Evolutionary conservation across 2,329 filamentous ascomycete genomes (phyloP), one percentile per base, ranked within the genome.

Genomic region (Ophiocordyceps camponoti-saundersi): DNA sequence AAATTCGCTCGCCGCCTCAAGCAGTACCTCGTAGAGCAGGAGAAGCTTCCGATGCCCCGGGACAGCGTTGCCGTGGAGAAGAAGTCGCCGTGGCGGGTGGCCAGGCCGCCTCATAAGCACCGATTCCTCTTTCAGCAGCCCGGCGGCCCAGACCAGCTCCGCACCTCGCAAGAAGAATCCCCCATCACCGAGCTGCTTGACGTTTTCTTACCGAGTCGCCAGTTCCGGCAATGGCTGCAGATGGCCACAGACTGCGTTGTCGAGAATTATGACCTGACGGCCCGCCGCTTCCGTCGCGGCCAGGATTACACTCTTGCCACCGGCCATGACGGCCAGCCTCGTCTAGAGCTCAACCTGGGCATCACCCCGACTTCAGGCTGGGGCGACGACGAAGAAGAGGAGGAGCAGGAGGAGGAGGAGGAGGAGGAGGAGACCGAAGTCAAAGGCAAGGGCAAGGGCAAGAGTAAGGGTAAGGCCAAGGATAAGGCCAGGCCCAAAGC

Each of bases 291-390:
- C 71, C 79, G 92, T 10, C 79, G 79, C 44, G 87, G 92, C 6
- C 66, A 80, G 51, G 92, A 98, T 65, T 98, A 98, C 61, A 94
- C 90, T 3, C 77, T 98, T 20, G 92, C 92, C 2, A 95, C 85
- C 20, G 81, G 84, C 21, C 87, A 94, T 59, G 82, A 78, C 34
- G 79, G 79, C 47, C 75, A 86, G 55, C 77, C 87, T 13, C 81
- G 87, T 44, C 68, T 98, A 3, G 92, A 98, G 62, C 74, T 95
- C 46, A 93, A 87, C 48, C 71, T 98, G 2, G 82, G 85, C 42
- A 73, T 96, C 50, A 96, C 92, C 4, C 88, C 92, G 0, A 88
- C 81, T 0, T 63, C 70, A 4, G 90, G 88, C 6, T 96, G 92
- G 87, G 88, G 85, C 47, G 82, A 80, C 49, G 79, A 82, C 1